These are phyloP conservation scores for Gymnopilus dilepis DNA, from an alignment of 768 basidiomycete genomes.

Conservation along the genomic window DNA sequence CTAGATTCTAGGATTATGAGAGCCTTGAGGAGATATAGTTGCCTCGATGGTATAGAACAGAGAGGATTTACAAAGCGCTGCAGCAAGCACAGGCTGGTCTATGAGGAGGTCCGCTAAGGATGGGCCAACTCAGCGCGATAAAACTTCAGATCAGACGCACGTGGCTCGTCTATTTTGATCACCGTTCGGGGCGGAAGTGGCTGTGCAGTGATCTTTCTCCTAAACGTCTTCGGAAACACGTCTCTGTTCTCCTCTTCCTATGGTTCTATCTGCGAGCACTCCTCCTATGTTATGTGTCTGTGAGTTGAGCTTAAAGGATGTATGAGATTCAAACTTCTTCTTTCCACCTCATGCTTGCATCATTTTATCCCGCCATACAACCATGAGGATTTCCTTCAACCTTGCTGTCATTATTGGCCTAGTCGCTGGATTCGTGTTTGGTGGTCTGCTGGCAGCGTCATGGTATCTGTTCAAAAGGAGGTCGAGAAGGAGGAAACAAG, in stretches of 20 bases:
- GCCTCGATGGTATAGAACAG: constrained; percentile 8
- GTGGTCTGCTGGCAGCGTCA: constrained; percentile 8
- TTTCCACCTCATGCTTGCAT: background rate
- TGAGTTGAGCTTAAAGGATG: background rate
- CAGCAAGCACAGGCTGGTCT: constrained; percentile 16
- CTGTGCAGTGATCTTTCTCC: background rate
- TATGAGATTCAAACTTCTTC: background rate
- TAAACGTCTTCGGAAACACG: too few relatives aligned
- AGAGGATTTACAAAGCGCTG: constrained; percentile 14
- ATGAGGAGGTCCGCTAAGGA: constrained; percentile 4
- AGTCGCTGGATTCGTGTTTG: constrained; percentile 11
- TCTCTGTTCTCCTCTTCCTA: background rate
- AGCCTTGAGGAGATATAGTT: background rate
- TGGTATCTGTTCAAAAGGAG: constrained; percentile 19
- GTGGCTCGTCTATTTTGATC: constrained; percentile 8
- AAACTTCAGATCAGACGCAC: constrained; percentile 20
- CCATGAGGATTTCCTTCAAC: constrained; percentile 10
- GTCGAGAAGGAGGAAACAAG: background rate
- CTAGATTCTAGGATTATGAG: constrained; percentile 18
- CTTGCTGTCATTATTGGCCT: constrained; percentile 15
- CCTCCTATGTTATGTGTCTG: background rate
- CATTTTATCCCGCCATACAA: background rate
- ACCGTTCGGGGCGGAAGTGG: constrained; percentile 2
- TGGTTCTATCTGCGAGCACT: background rate
- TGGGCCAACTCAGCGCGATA: background rate